These are phyloP conservation scores for Solanum lycopersicoides DNA, from an alignment of 257 asterid genomes.

Conservation along the genomic window DNA sequence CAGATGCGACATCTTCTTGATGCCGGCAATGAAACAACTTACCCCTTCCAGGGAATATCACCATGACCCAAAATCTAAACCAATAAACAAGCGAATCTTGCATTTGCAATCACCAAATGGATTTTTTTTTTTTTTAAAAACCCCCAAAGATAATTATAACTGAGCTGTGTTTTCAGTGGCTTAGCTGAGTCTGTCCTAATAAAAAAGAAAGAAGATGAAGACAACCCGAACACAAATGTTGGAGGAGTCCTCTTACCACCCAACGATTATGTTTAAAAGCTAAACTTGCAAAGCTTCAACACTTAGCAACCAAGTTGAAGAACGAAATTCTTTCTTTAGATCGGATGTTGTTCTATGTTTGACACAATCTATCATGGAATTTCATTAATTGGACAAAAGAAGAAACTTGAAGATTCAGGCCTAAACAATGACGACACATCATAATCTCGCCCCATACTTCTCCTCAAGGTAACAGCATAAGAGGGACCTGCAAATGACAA, in stretches of 20 bases:
- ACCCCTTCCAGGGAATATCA: background rate
- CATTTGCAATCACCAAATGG: background rate
- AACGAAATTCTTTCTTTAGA: background rate
- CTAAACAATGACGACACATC: background rate
- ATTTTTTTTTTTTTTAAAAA: background rate
- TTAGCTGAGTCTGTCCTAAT: background rate
- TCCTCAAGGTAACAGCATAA: background rate
- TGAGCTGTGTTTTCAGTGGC: background rate
- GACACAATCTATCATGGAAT: background rate
- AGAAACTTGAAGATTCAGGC: background rate
- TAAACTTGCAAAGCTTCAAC: background rate
- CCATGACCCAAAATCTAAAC: background rate
- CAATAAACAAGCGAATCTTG: background rate
- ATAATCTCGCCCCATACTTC: background rate
- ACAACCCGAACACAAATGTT: background rate
- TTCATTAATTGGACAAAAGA: background rate
- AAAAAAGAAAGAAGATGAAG: background rate
- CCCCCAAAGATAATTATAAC: background rate
- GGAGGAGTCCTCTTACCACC: background rate
- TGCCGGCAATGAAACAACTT: background rate
- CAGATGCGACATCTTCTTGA: background rate
- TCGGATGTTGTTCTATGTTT: background rate
- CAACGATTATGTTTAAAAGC: background rate
- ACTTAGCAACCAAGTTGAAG: background rate
- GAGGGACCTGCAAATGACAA: background rate